phyloP scores from a whole-genome alignment of 2,329 filamentous ascomycete species.

The Sporothrix dimorphospora region DNA sequence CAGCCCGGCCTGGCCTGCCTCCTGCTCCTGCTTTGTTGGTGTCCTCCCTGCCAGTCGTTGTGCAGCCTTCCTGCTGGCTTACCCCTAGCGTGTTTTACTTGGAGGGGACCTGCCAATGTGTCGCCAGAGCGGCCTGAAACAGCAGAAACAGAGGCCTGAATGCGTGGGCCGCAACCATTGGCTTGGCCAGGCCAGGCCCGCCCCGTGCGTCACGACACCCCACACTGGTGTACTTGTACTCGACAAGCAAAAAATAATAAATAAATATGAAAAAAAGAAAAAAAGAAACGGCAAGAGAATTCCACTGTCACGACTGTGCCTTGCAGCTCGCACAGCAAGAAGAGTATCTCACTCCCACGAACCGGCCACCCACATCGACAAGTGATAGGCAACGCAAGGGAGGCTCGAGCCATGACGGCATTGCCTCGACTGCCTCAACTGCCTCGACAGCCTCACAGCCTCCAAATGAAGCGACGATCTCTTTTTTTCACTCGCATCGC shows the following conservation, averaged over 20 bases:
- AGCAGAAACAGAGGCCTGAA: neutral
- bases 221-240: neutral
- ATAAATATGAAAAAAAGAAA: too few species aligned
- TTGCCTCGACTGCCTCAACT: neutral
- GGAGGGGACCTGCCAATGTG: slow-evolving; percentile 11
- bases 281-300: too few species aligned
- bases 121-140: neutral
- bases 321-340: neutral
- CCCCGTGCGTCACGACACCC: neutral
- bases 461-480: neutral
- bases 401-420: neutral
- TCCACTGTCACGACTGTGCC: neutral
- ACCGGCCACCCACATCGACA: neutral
- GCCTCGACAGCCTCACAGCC: neutral
- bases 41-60: slow-evolving; percentile 13
- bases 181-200: neutral
- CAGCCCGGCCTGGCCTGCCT: neutral
- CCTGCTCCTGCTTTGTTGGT: slow-evolving; percentile 9
- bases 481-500: neutral
- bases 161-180: slow-evolving; percentile 22
- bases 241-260: too few species aligned
- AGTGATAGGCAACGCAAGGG: slow-evolving; percentile 16
- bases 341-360: neutral
- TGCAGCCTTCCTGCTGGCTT: slow-evolving; percentile 9
- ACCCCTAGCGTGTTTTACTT: slow-evolving; percentile 27